Conservation (phyloP, 169 alveolate genomes). For the Fabrea salina region DNA sequence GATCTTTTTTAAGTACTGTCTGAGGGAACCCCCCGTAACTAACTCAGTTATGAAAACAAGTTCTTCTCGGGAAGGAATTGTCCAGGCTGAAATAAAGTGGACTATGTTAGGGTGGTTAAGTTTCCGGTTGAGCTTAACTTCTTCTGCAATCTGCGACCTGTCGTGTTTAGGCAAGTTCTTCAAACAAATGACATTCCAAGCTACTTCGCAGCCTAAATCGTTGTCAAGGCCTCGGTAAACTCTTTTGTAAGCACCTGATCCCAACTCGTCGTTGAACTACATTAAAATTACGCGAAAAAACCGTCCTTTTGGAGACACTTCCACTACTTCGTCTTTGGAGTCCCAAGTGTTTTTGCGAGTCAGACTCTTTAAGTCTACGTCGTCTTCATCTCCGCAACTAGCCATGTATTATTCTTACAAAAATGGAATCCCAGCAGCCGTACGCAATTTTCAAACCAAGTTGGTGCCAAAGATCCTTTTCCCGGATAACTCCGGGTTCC, state of each 20-base stretch:
- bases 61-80: slow-evolving; percentile 58
- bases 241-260: slow-evolving; percentile 81
- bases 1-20: slow-evolving; percentile 56
- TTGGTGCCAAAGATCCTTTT: too few relatives aligned
- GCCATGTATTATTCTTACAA: too few relatives aligned
- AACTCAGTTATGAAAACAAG: slow-evolving; percentile 79
- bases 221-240: slow-evolving; percentile 76
- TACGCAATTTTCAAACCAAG: too few relatives aligned
- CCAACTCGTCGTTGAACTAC: slow-evolving; percentile 74
- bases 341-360: background rate
- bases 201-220: slow-evolving; percentile 80
- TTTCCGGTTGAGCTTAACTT: slow-evolving; percentile 56
- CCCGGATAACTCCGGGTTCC: slow-evolving; percentile 1
- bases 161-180: slow-evolving; percentile 52
- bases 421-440: too few relatives aligned
- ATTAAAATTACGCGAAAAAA: background rate
- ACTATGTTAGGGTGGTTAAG: slow-evolving; percentile 76
- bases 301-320: background rate
- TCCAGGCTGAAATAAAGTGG: slow-evolving; percentile 63
- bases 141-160: slow-evolving; percentile 56
- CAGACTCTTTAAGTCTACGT: background rate
- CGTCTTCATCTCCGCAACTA: background rate
- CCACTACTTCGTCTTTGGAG: too few relatives aligned
- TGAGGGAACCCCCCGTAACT: slow-evolving; percentile 69
- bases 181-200: slow-evolving; percentile 68